Base-by-base conservation (phyloP, 2,329 filamentous ascomycete genomes). In the Ustilaginoidea virens region DNA sequence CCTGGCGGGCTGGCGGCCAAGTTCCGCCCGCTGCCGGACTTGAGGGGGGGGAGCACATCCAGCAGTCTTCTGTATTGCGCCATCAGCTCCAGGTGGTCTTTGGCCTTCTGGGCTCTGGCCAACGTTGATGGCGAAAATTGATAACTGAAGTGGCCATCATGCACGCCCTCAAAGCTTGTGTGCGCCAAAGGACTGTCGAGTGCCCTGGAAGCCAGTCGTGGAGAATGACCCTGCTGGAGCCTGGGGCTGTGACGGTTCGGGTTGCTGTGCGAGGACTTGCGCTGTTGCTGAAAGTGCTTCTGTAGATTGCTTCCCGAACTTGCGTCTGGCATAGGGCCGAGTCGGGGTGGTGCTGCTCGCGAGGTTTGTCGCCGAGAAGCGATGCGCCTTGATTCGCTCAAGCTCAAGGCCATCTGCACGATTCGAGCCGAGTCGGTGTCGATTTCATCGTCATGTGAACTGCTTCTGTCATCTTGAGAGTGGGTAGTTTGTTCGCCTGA, bases 341-440 rank as follows among this genome's bases (percentile, higher is more conserved):
- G 56, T 23, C 55, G 60, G 26, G 60, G 68, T 17, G 55, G 69
- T 20, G 56, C 58, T 31, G 50, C 66, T 46, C 47, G 70, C 31
- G 45, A 69, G 39, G 52, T 65, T 49, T 48, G 73, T 51, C 58
- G 66, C 52, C 60, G 69, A 50, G 57, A 71, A 36, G 61, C 80
- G 53, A 64, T 65, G 45, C 72, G 71, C 38, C 74, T 71, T 44
- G 77, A 81, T 51, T 94, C 83, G 56, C 80, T 92, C 28, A 96
- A 55, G 38, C 78, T 90, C 41, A 96, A 56, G 2, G 87, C 87
- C 69, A 96, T 80, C 44, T 85, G 85, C 23, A 96, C 83, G 38
- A 96, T 92, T 51, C 93, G 81, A 4, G 78, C 72, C 6, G 86
- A 79, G 44, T 94, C 86, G 34, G 79, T 65, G 42, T 83, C 73